These are phyloP conservation scores for Tubosaeta brunneosetosa DNA, from an alignment of 768 basidiomycete species.

Conservation along the genomic window DNA sequence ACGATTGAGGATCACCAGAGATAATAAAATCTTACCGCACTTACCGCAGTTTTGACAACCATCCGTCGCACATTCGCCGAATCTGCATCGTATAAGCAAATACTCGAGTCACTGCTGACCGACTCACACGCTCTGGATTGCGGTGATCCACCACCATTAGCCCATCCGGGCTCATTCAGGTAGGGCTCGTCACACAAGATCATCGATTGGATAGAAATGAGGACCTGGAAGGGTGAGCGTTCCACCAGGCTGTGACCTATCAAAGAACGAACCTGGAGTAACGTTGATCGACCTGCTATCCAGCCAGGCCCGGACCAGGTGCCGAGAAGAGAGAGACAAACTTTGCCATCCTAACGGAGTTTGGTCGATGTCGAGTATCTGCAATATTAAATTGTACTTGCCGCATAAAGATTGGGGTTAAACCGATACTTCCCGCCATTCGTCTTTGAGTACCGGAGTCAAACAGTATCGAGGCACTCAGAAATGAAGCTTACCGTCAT, in stretches of 20 bases:
- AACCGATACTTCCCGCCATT: slow-evolving; percentile 86
- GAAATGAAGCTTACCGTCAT: slow-evolving; percentile 43
- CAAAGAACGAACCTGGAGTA: slow-evolving; percentile 61
- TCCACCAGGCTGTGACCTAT: not conserved
- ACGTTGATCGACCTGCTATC: slow-evolving; percentile 84
- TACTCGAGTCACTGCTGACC: not conserved
- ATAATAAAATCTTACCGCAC: slow-evolving; percentile 51
- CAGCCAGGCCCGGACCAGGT: slow-evolving; percentile 95
- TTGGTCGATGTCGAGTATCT: not conserved
- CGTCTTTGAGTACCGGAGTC: slow-evolving; percentile 44
- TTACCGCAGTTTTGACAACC: slow-evolving; percentile 84
- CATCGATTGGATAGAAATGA: slow-evolving; percentile 96
- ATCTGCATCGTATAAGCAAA: slow-evolving; percentile 42
- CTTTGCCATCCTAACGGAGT: slow-evolving; percentile 79
- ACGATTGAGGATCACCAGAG: slow-evolving; percentile 8
- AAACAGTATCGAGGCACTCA: slow-evolving; percentile 4
- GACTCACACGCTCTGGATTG: slow-evolving; percentile 71
- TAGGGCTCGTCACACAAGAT: slow-evolving; percentile 92
- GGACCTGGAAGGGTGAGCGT: slow-evolving; percentile 40
- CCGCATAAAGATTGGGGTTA: slow-evolving; percentile 93
- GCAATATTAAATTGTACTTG: slow-evolving; percentile 30
- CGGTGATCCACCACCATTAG: slow-evolving; percentile 63
- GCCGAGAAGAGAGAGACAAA: slow-evolving; percentile 85
- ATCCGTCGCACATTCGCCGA: slow-evolving; percentile 91
- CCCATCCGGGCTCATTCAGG: slow-evolving; percentile 90